Evolutionary conservation across 495 filamentous ascomycete species (phyloP).

Genomic region (Chaetomium fimeti): DNA sequence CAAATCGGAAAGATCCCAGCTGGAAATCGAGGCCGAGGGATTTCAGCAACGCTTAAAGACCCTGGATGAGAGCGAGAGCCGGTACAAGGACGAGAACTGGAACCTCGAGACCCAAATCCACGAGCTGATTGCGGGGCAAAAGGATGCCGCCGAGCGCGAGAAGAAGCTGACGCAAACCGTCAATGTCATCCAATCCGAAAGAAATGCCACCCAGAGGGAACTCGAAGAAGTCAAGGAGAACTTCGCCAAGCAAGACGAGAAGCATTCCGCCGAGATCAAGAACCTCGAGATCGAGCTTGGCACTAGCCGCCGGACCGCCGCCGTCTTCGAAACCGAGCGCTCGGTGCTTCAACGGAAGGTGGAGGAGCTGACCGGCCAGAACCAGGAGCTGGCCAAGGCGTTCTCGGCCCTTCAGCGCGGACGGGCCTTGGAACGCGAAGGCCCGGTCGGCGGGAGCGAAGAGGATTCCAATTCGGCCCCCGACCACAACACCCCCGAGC

Average conservation of each 20-base stretch:
- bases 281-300: slow-evolving; percentile 86
- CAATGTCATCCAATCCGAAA: slow-evolving; percentile 67
- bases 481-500: slow-evolving; percentile 75
- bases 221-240: slow-evolving; percentile 81
- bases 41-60: slow-evolving; percentile 73
- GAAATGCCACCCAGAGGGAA: slow-evolving; percentile 72
- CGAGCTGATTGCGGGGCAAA: slow-evolving; percentile 66
- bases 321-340: slow-evolving; percentile 71
- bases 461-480: slow-evolving; percentile 63
- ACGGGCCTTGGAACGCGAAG: slow-evolving; percentile 62
- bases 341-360: slow-evolving; percentile 72
- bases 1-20: slow-evolving; percentile 67
- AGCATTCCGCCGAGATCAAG: slow-evolving; percentile 70
- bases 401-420: slow-evolving; percentile 63
- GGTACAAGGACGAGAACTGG: slow-evolving; percentile 98
- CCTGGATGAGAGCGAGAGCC: slow-evolving; percentile 88
- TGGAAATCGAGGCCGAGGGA: slow-evolving; percentile 79
- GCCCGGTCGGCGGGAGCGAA: slow-evolving; percentile 54
- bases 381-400: slow-evolving; percentile 81
- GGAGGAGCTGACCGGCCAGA: slow-evolving; percentile 81
- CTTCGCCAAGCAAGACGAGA: slow-evolving; percentile 75
- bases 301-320: slow-evolving; percentile 69
- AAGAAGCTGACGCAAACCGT: slow-evolving; percentile 72
- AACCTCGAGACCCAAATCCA: slow-evolving; percentile 86
- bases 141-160: slow-evolving; percentile 74